Evolutionary conservation across 805 yeast genomes (phyloP).

Genomic region (Kregervanrija pseudodelftensis): DNA sequence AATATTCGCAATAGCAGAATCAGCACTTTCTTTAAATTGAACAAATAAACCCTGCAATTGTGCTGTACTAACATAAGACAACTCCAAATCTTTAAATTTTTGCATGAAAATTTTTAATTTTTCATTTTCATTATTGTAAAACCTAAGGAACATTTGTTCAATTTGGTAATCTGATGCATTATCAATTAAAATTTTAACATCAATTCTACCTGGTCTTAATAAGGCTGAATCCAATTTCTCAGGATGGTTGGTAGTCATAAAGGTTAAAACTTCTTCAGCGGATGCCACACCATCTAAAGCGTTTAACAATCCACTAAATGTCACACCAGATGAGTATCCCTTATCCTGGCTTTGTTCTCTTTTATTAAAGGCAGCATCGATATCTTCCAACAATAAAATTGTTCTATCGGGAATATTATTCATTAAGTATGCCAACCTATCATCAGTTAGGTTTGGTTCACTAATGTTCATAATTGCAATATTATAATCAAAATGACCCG

Average conservation of each 20-base stretch:
- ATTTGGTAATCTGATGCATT: constrained; percentile 85
- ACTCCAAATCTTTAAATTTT: constrained; percentile 38
- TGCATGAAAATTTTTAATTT: constrained; percentile 46
- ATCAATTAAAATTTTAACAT: constrained; percentile 71
- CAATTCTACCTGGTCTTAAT: constrained; percentile 91
- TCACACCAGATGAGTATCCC: constrained; percentile 83
- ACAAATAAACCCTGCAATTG: constrained; percentile 94
- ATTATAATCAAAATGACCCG: constrained; percentile 93
- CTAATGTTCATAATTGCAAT: constrained; percentile 89
- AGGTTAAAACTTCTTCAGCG: constrained; percentile 92
- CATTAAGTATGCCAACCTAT: constrained; percentile 89
- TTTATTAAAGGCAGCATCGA: constrained; percentile 90
- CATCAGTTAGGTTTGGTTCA: constrained; percentile 90
- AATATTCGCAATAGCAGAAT: constrained; percentile 64
- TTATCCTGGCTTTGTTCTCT: constrained; percentile 69
- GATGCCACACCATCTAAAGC: constrained; percentile 97
- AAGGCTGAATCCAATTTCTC: constrained; percentile 90
- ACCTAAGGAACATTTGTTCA: constrained; percentile 75
- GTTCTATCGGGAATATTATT: constrained; percentile 91
- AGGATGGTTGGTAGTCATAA: constrained; percentile 98
- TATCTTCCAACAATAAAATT: constrained; percentile 78
- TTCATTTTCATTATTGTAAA: constrained; percentile 58
- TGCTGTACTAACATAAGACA: constrained; percentile 73
- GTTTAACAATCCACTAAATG: constrained; percentile 88
- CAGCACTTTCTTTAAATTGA: constrained; percentile 78